phyloP scores from a whole-genome alignment of 2,329 filamentous ascomycete genomes.

The Aspergillus spinulosporus region DNA sequence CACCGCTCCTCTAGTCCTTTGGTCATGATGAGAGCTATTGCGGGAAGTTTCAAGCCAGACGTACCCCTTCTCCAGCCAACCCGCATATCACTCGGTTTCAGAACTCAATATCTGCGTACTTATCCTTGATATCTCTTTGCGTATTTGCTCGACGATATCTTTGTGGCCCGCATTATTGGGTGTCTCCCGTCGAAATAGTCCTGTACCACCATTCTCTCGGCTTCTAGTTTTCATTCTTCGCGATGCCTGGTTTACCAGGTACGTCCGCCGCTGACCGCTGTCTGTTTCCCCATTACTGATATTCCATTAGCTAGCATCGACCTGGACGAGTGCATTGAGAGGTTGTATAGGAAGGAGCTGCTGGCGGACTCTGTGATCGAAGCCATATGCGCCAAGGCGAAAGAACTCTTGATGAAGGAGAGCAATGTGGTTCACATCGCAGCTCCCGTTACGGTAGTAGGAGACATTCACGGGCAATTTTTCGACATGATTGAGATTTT shows the following conservation, averaged over 20 bases:
- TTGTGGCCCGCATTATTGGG: not conserved
- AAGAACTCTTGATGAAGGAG: constrained; percentile 98
- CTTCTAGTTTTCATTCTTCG: constrained; percentile 17
- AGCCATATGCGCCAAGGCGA: constrained; percentile 98
- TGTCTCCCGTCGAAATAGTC: constrained; percentile 4
- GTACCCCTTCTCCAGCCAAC: constrained; percentile 22
- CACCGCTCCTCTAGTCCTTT: constrained; percentile 17
- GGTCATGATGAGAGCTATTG: constrained; percentile 34
- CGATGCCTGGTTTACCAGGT: constrained; percentile 50
- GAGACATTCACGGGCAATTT: constrained; percentile 98
- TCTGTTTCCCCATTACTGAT: constrained; percentile 14
- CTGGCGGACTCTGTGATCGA: constrained; percentile 97
- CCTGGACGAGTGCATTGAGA: constrained; percentile 96
- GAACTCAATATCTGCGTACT: not conserved
- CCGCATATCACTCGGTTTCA: constrained; percentile 14
- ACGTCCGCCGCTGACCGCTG: constrained; percentile 20
- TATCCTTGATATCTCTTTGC: constrained; percentile 10
- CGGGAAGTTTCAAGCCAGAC: constrained; percentile 26
- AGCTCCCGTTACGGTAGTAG: constrained; percentile 93
- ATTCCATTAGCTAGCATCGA: constrained; percentile 77
- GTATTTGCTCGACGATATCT: not conserved
- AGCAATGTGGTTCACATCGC: constrained; percentile 98
- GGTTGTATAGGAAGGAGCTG: constrained; percentile 94
- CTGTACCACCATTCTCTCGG: constrained; percentile 13
- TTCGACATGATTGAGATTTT: constrained; percentile 99